A percentile compares a stretch with the other conserved stretches of the same genome.
Evolutionary conservation across 345 rosid species (phyloP).

Genomic region (Bruguiera gymnorhiza): DNA sequence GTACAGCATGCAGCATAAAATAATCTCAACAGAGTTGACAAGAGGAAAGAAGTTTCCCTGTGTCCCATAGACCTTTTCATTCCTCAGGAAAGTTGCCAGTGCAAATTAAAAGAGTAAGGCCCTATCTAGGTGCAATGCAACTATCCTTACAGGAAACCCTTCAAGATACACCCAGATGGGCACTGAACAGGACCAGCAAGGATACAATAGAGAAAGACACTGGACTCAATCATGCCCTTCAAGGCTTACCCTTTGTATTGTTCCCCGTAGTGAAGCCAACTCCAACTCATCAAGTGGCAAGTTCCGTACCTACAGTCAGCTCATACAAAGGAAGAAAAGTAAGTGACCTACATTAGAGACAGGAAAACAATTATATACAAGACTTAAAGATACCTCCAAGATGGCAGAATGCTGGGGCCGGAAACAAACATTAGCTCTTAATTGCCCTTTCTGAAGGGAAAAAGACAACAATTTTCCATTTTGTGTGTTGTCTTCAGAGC

Average conservation of each 20-base stretch:
- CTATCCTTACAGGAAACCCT: not conserved
- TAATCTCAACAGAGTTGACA: not conserved
- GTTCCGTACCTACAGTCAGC: conserved; percentile 63
- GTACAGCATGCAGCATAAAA: not conserved
- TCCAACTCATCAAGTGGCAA: conserved; percentile 96
- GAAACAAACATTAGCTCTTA: conserved; percentile 70
- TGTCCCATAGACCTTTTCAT: no score
- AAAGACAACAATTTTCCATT: conserved; percentile 72
- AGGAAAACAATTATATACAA: not conserved
- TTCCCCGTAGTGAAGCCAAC: conserved; percentile 91
- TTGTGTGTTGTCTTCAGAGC: conserved; percentile 49
- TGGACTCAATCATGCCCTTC: not conserved
- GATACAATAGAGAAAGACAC: not conserved
- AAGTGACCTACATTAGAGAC: conserved; percentile 1
- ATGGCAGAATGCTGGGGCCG: conserved; percentile 78
- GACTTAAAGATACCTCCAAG: conserved; percentile 63
- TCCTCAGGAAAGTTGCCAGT: no score
- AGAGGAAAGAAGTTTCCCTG: no score
- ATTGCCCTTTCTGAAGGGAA: conserved; percentile 87
- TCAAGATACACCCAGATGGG: not conserved
- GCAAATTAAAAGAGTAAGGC: not conserved
- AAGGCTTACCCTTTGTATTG: conserved; percentile 70
- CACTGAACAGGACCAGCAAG: not conserved
- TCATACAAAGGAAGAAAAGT: conserved; percentile 16
- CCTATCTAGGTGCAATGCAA: not conserved